Evolutionary conservation across 2,329 filamentous ascomycete species (phyloP).

Genomic region (Penicillium italicum): DNA sequence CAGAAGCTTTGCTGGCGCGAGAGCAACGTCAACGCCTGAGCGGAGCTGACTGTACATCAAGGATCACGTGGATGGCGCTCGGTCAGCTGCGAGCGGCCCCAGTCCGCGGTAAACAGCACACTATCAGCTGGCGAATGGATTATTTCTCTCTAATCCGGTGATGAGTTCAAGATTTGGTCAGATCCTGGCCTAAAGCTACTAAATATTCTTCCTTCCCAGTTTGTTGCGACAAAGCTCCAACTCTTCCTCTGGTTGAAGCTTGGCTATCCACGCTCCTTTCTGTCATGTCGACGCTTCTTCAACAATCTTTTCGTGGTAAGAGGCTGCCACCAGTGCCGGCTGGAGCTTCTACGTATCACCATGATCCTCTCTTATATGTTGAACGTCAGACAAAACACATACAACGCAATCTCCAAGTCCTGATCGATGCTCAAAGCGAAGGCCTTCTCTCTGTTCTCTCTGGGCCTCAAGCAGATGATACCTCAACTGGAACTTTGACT

Average conservation of each 20-base stretch:
- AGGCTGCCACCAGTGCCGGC: constrained; percentile 30
- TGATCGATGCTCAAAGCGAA: constrained; percentile 60
- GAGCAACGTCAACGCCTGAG: constrained; percentile 26
- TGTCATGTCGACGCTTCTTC: constrained; percentile 33
- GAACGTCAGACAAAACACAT: constrained; percentile 53
- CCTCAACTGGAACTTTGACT: constrained; percentile 47
- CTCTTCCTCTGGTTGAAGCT: not conserved
- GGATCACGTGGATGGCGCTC: constrained; percentile 19
- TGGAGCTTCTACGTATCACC: constrained; percentile 28
- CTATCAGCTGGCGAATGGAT: not conserved
- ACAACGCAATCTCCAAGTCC: constrained; percentile 55
- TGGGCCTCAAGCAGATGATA: constrained; percentile 41
- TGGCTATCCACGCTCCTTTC: not conserved
- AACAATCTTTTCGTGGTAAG: constrained; percentile 21
- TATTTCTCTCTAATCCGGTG: not conserved
- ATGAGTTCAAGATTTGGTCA: not conserved
- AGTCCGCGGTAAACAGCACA: constrained; percentile 2
- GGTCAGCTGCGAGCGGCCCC: constrained; percentile 4
- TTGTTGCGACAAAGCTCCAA: not conserved
- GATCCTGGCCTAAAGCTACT: not conserved
- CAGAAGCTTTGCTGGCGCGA: constrained; percentile 28
- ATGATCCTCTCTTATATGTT: constrained; percentile 48
- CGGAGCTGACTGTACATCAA: constrained; percentile 20
- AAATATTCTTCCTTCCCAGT: not conserved
- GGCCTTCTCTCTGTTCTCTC: constrained; percentile 51